These are phyloP conservation scores for Escallonia rubra DNA, from an alignment of 129 eudicot genomes.

Conservation along the genomic window DNA sequence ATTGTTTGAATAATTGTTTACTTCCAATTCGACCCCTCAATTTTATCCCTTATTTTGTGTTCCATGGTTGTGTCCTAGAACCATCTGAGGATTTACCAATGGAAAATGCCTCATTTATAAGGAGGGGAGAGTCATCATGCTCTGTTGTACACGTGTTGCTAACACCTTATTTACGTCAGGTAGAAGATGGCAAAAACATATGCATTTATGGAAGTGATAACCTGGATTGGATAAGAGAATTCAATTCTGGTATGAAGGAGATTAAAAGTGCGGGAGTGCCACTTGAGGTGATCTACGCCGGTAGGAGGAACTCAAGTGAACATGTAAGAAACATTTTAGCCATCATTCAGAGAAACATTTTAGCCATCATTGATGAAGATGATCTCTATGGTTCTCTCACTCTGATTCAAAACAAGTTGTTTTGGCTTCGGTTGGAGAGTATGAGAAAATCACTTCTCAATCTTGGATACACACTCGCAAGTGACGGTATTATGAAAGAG, in stretches of 20 bases:
- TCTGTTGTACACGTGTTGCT: neutral
- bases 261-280: slow-evolving; percentile 37
- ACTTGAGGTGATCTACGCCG: slow-evolving; percentile 60
- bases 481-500: slow-evolving; percentile 28
- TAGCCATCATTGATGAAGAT: slow-evolving; percentile 34
- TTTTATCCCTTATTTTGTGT: too few species aligned
- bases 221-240: slow-evolving; percentile 58
- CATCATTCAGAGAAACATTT: slow-evolving; percentile 4
- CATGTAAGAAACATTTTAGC: slow-evolving; percentile 22
- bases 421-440: slow-evolving; percentile 69
- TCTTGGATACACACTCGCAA: slow-evolving; percentile 11
- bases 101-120: too few species aligned
- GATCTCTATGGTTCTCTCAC: slow-evolving; percentile 26
- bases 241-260: slow-evolving; percentile 39
- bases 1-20: too few species aligned
- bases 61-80: too few species aligned
- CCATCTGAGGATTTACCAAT: too few species aligned
- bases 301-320: slow-evolving; percentile 44
- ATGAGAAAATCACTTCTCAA: slow-evolving; percentile 38
- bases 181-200: slow-evolving; percentile 37
- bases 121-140: too few species aligned
- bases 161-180: slow-evolving; percentile 29
- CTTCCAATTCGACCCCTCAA: too few species aligned
- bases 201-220: slow-evolving; percentile 67
- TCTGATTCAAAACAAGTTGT: slow-evolving; percentile 26